Conservation (phyloP, 1,284 basidiomycete species). For the Melampsora abietis-canadensis region DNA sequence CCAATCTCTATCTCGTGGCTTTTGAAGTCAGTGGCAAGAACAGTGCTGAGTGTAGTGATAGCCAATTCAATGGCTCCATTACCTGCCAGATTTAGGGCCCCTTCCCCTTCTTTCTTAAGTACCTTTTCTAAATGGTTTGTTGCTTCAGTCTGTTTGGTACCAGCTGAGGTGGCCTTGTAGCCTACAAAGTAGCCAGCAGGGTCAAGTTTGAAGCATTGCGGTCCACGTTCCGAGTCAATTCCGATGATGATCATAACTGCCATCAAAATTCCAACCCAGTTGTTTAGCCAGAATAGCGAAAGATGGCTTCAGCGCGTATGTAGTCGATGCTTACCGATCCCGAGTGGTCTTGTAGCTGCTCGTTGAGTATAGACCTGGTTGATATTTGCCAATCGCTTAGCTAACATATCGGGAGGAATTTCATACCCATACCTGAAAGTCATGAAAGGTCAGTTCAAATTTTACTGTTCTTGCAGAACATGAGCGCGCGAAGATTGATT, state of each 20-base stretch:
- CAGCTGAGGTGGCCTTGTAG: slow-evolving; percentile 92
- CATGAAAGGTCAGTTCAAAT: background rate
- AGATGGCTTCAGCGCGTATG: slow-evolving; percentile 18
- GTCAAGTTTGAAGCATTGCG: slow-evolving; percentile 96
- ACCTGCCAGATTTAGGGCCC: slow-evolving; percentile 44
- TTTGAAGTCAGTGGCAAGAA: slow-evolving; percentile 94
- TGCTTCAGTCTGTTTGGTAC: slow-evolving; percentile 97
- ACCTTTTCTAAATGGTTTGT: slow-evolving; percentile 96
- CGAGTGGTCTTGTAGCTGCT: slow-evolving; percentile 93
- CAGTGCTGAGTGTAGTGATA: slow-evolving; percentile 86
- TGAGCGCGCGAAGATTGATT: background rate
- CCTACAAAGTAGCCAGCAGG: slow-evolving; percentile 98
- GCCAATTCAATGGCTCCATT: slow-evolving; percentile 66
- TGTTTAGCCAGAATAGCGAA: background rate
- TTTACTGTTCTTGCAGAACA: background rate
- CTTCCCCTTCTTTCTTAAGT: slow-evolving; percentile 76
- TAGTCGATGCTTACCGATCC: slow-evolving; percentile 68
- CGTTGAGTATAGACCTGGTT: slow-evolving; percentile 99
- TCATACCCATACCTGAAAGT: slow-evolving; percentile 71
- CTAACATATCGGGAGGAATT: slow-evolving; percentile 90
- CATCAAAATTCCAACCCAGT: slow-evolving; percentile 5
- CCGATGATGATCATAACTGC: slow-evolving; percentile 95
- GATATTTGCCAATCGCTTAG: slow-evolving; percentile 92
- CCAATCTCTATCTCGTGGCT: slow-evolving; percentile 60
- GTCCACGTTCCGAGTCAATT: slow-evolving; percentile 74